phyloP scores from a whole-genome alignment of 352 stramenopile genomes.

The Phytophthora cryptogea region DNA sequence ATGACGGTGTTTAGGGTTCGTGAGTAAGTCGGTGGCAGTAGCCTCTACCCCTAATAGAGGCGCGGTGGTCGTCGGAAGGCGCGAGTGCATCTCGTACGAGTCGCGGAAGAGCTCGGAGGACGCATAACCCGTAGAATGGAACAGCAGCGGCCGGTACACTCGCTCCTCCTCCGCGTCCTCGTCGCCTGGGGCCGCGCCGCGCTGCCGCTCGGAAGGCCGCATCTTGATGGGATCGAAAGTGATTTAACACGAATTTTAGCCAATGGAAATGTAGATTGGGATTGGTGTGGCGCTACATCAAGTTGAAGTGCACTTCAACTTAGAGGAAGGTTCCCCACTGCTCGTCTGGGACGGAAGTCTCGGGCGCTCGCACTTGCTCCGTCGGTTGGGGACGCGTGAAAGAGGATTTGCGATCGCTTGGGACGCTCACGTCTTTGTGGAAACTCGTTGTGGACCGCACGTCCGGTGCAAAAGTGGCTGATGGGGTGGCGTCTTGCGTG shows the following conservation, averaged over 20 bases:
- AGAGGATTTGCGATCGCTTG: constrained; percentile 15
- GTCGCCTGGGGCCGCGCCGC: background rate
- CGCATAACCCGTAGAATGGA: constrained; percentile 79
- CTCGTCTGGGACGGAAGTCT: constrained; percentile 19
- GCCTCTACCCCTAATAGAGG: constrained; percentile 29
- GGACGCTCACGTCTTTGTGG: constrained; percentile 23
- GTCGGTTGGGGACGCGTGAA: constrained; percentile 18
- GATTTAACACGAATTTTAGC: constrained; percentile 16
- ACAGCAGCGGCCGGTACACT: constrained; percentile 82
- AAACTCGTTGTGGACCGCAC: constrained; percentile 25
- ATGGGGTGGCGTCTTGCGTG: background rate
- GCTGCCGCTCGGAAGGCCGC: constrained; percentile 11
- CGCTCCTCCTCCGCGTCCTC: constrained; percentile 37
- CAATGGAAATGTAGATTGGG: constrained; percentile 16
- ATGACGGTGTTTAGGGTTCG: constrained; percentile 35
- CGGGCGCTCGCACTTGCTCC: constrained; percentile 25
- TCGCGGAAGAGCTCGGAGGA: constrained; percentile 83
- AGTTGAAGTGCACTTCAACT: constrained; percentile 35
- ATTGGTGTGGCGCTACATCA: constrained; percentile 16
- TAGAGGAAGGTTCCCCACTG: constrained; percentile 31
- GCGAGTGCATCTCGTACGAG: constrained; percentile 78
- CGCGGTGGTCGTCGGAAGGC: constrained; percentile 39
- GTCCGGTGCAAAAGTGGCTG: constrained; percentile 15
- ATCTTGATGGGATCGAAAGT: constrained; percentile 21
- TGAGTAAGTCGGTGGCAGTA: constrained; percentile 12